Evolutionary conservation across 768 basidiomycete species (phyloP).

Genomic region (Tubosaeta sp.): DNA sequence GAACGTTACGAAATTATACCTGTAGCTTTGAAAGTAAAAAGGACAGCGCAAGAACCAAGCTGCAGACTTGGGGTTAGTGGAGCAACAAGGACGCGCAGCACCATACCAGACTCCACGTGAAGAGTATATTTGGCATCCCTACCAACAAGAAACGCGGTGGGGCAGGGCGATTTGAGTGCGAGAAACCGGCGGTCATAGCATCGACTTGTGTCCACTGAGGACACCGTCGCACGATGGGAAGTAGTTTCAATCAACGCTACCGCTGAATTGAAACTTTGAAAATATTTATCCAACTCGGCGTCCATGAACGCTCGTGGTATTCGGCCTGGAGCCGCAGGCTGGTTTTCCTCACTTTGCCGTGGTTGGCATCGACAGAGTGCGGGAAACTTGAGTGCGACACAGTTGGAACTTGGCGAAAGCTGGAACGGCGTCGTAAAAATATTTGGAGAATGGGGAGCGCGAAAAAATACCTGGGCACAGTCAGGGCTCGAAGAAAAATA

Average conservation of each 20-base stretch:
- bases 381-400: neutral
- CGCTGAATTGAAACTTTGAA: neutral
- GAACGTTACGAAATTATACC: neutral
- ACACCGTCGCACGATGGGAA: neutral
- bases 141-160: neutral
- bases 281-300: neutral
- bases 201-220: neutral
- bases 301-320: neutral
- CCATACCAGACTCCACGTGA: neutral
- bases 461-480: neutral
- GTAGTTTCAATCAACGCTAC: neutral
- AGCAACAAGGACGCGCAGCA: neutral
- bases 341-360: neutral
- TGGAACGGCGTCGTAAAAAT: neutral
- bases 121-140: neutral
- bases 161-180: neutral
- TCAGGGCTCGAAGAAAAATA: neutral
- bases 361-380: neutral
- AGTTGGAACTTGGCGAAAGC: neutral
- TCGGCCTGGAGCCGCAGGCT: neutral
- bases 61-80: neutral
- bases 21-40: neutral
- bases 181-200: neutral
- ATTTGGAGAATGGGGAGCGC: neutral
- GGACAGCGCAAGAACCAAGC: neutral